Evolutionary conservation across 192 early-diverging fungal species (phyloP).

Genomic region (Podila horticola): DNA sequence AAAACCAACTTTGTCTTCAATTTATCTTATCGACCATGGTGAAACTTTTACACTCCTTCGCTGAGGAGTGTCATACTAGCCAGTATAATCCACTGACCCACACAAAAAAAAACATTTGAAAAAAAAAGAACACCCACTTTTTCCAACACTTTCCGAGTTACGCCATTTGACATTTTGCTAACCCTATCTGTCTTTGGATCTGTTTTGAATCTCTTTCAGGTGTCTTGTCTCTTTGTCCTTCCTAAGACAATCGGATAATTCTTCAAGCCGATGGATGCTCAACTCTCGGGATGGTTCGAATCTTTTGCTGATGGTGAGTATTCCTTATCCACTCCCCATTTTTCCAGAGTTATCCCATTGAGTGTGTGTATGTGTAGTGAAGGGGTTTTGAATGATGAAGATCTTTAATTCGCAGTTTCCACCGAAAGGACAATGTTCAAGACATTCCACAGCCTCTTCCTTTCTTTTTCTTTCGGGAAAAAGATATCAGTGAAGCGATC

Average conservation of each 20-base stretch:
- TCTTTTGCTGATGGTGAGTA: neutral
- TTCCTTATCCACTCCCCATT: neutral
- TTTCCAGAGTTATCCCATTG: neutral
- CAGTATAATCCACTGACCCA: slow-evolving; percentile 56
- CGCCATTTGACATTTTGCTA: too few species aligned
- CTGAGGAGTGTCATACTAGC: slow-evolving; percentile 57
- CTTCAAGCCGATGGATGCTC: too few species aligned
- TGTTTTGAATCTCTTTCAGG: neutral
- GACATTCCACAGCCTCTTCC: slow-evolving; percentile 30
- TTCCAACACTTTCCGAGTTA: too few species aligned
- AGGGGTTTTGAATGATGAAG: slow-evolving; percentile 43
- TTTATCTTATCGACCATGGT: slow-evolving; percentile 55
- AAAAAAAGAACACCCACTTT: neutral
- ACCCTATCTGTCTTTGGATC: too few species aligned
- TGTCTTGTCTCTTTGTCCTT: too few species aligned
- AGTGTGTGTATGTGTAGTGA: neutral
- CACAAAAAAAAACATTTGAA: slow-evolving; percentile 7
- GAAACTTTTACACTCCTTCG: slow-evolving; percentile 53
- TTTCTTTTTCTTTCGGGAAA: slow-evolving; percentile 6
- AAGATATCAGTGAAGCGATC: slow-evolving; percentile 47
- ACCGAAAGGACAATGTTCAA: slow-evolving; percentile 54
- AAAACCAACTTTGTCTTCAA: slow-evolving; percentile 50
- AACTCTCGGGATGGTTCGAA: neutral
- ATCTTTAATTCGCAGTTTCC: slow-evolving; percentile 53
- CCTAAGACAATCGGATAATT: too few species aligned